Evolutionary conservation across 345 rosid genomes (phyloP).

Genomic region (Aegle marmelos): DNA sequence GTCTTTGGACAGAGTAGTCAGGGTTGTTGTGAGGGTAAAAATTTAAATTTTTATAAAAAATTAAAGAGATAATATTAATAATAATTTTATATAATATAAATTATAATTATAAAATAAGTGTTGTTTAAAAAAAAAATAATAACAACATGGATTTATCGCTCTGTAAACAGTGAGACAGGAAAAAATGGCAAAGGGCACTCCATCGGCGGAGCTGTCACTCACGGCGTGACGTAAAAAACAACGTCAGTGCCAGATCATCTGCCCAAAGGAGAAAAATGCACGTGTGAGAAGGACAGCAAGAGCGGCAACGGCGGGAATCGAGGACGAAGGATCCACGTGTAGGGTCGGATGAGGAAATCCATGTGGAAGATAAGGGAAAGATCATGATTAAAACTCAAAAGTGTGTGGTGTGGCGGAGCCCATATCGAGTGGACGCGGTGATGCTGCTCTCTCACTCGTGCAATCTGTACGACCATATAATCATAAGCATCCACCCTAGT

Average conservation of each 20-base stretch:
- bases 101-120: no score
- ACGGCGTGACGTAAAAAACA: conserved; percentile 1
- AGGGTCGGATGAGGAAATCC: background rate
- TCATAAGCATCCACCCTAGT: conserved; percentile 1
- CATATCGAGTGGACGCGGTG: conserved; percentile 8
- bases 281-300: background rate
- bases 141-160: background rate
- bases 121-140: no score
- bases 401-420: conserved; percentile 7
- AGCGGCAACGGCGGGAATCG: background rate
- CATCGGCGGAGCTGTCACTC: background rate
- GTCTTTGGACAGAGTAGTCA: no score
- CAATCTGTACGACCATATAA: background rate
- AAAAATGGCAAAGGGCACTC: background rate
- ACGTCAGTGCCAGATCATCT: conserved; percentile 26
- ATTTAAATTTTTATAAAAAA: no score
- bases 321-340: conserved; percentile 13
- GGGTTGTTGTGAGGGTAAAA: no score
- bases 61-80: no score
- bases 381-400: background rate
- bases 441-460: background rate
- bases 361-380: conserved; percentile 5
- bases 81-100: rapidly evolving
- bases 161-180: no score
- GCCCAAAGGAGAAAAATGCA: background rate